Evolutionary conservation across 2,329 filamentous ascomycete species (phyloP), one percentile per base, ranked within the genome.

Genomic region (Cladosporium sp.): DNA sequence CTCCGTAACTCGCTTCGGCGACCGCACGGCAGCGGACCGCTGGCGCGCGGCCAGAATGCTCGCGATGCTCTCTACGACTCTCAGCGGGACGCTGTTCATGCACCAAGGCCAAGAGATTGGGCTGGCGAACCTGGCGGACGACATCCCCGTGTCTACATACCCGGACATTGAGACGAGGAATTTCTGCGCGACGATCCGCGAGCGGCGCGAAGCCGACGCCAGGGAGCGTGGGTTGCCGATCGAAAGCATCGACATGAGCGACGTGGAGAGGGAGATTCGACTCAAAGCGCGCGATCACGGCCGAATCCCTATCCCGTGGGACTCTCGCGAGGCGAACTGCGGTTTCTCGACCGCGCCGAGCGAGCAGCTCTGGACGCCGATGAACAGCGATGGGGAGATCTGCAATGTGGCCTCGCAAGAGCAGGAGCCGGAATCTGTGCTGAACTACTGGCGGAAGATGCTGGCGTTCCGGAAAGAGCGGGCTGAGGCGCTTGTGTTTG

Each of bases 221-320:
- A 17, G 15, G n/a, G 32, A 36, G 15, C 22, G 22, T 9, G 22
- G 22, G 5, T 27, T 27, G 22, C 22, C 22, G 22, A 27, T 27
- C 9, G 22, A 27, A 5, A 20, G 12, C 12, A 56, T 64, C 19
- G 64, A 66, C 5, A 64, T 62, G 44, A 60, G 62, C 42, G 61
- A 62, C 20, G 77, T 76, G 0, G 73, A 77, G 58, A 64, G 69
- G 7, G 72, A 79, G 36, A 70, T 83, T 56, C 78, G 79, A 54
- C 71, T 74, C 56, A 82, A 82, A 64, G 80, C 78, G 4, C 64
- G 86, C 27, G 86, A 89, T 66, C 86, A 89, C 65, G 82, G 80
- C 7, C 75, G 86, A 39, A 81, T 82, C 1, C 84, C 85, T 0
- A 83, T 89, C 64, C 84, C 86, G 61, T 89, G 85, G 85, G 74